Evolutionary conservation across 352 stramenopile species (phyloP).

Genomic region (Phytophthora ramorum): DNA sequence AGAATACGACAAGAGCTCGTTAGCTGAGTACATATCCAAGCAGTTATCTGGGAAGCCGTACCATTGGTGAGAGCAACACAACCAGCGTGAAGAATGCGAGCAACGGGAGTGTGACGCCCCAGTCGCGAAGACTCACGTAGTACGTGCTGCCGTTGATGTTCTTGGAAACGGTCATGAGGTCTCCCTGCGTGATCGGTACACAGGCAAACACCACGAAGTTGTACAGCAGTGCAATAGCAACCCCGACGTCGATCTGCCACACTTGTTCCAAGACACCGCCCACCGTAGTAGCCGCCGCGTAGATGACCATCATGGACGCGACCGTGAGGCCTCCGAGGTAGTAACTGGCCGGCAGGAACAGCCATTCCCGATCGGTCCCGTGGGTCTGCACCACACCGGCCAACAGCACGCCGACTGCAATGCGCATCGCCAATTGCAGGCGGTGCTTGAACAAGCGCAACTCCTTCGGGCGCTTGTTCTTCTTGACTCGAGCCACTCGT

Average conservation of each 20-base stretch:
- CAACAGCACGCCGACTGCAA: slow-evolving; percentile 67
- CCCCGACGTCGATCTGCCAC: slow-evolving; percentile 77
- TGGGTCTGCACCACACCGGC: slow-evolving; percentile 64
- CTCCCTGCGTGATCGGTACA: slow-evolving; percentile 56
- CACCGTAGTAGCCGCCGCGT: slow-evolving; percentile 61
- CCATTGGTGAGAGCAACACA: slow-evolving; percentile 66
- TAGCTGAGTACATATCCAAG: neutral
- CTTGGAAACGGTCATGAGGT: slow-evolving; percentile 51
- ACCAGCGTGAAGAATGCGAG: slow-evolving; percentile 75
- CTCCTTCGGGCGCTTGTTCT: slow-evolving; percentile 51
- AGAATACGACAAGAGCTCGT: slow-evolving; percentile 1
- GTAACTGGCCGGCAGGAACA: slow-evolving; percentile 69
- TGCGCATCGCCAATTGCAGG: slow-evolving; percentile 53
- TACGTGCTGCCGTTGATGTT: slow-evolving; percentile 66
- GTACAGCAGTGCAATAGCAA: slow-evolving; percentile 76
- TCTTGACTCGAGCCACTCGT: slow-evolving; percentile 48
- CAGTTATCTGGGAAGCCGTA: slow-evolving; percentile 6
- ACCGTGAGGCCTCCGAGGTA: slow-evolving; percentile 75
- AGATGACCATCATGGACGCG: slow-evolving; percentile 77
- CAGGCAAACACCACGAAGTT: slow-evolving; percentile 71
- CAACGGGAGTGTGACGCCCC: slow-evolving; percentile 57
- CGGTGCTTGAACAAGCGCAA: slow-evolving; percentile 48
- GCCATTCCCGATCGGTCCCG: slow-evolving; percentile 48
- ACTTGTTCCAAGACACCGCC: slow-evolving; percentile 69
- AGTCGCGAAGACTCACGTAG: slow-evolving; percentile 72